A percentile compares a stretch with the other conserved stretches of the same genome.
phyloP scores from a whole-genome alignment of 106 monocot genomes.

The Dendrobium catenatum region DNA sequence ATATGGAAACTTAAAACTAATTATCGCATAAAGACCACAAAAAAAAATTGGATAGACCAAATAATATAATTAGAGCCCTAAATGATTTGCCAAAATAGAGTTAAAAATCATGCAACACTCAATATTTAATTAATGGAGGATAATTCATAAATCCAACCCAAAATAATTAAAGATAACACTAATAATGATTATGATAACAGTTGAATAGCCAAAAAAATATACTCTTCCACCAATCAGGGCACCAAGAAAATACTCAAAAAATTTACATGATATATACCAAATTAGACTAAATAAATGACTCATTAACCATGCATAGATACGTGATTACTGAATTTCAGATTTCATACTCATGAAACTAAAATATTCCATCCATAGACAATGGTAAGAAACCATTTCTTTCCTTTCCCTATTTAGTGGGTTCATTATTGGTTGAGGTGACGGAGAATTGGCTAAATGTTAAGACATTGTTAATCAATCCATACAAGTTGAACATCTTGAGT shows the following conservation, averaged over 20 bases:
- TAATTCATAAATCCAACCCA: not conserved
- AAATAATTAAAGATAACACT: not conserved
- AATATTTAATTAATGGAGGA: not conserved
- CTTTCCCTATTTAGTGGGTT: not conserved
- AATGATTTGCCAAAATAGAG: not conserved
- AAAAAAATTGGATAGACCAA: constrained; percentile 1
- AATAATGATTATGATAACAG: not conserved
- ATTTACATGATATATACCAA: not conserved
- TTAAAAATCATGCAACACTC: not conserved
- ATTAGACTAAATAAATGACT: not conserved
- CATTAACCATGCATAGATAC: not conserved
- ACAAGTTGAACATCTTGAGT: not conserved
- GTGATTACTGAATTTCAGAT: constrained; percentile 4
- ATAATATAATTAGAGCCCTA: not conserved
- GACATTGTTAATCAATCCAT: not conserved
- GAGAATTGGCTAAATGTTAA: not conserved
- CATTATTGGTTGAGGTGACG: not conserved
- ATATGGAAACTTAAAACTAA: constrained; percentile 4
- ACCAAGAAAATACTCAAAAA: not conserved
- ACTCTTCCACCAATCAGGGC: not conserved
- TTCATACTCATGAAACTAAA: not conserved
- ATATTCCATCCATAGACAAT: not conserved
- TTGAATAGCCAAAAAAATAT: not conserved
- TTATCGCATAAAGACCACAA: not conserved
- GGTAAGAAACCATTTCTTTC: not conserved